Conservation (phyloP, 2,329 filamentous ascomycete genomes). For the Malbranchea zuffiana region DNA sequence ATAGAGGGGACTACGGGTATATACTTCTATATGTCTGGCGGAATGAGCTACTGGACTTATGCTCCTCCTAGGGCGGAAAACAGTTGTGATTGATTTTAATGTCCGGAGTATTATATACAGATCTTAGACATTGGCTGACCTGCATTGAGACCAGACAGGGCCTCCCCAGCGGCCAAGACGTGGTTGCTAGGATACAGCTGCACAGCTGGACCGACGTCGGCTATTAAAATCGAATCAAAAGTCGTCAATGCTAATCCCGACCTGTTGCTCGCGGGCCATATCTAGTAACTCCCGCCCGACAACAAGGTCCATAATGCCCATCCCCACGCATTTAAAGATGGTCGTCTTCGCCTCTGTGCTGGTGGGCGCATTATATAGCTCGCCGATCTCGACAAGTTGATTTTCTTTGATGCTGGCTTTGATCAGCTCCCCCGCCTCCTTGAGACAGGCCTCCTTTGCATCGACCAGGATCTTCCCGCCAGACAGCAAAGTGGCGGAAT, state of each 20-base stretch:
- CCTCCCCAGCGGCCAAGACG: too few relatives aligned
- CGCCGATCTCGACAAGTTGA: constrained; percentile 36
- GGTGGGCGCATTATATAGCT: constrained; percentile 21
- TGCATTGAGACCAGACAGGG: too few relatives aligned
- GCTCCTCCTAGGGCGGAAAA: too few relatives aligned
- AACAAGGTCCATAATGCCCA: constrained; percentile 42
- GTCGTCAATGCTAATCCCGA: constrained; percentile 29
- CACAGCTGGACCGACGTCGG: too few relatives aligned
- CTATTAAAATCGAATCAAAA: too few relatives aligned
- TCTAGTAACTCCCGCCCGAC: constrained; percentile 34
- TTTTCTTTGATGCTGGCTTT: constrained; percentile 27
- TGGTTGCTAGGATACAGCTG: too few relatives aligned
- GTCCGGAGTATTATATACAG: too few relatives aligned
- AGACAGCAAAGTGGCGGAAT: constrained; percentile 34
- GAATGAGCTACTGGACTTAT: too few relatives aligned
- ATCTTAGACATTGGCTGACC: too few relatives aligned
- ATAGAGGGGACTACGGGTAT: too few relatives aligned
- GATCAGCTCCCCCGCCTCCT: constrained; percentile 39
- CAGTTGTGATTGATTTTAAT: too few relatives aligned
- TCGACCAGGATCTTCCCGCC: constrained; percentile 62
- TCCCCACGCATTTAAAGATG: constrained; percentile 42
- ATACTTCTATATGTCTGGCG: too few relatives aligned
- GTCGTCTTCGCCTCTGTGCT: constrained; percentile 25
- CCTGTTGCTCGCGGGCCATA: constrained; percentile 23
- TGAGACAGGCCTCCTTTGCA: constrained; percentile 35